A percentile compares a stretch with the other conserved stretches of the same genome.
phyloP scores from a whole-genome alignment of 257 asterid species.

The Plectranthus barbatus region DNA sequence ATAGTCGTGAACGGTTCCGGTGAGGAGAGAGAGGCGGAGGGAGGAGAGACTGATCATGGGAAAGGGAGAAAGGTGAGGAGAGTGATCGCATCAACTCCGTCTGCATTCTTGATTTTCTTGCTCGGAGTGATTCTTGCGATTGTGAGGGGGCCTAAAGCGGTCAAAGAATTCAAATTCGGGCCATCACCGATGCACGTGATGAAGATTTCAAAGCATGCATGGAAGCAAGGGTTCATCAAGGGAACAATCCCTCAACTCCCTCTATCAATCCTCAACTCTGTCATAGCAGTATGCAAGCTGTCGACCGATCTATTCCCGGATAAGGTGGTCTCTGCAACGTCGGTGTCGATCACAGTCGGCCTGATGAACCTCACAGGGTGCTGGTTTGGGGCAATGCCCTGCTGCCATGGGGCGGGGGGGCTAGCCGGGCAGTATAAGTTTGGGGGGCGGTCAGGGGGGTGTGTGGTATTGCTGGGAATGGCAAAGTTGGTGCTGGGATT shows the following conservation, averaged over 20 bases:
- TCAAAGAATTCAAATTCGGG: slow-evolving; percentile 49
- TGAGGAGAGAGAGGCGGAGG: slow-evolving; percentile 16
- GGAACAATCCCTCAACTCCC: slow-evolving; percentile 80
- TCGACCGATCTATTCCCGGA: slow-evolving; percentile 70
- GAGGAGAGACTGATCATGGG: not conserved
- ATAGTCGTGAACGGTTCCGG: slow-evolving; percentile 49
- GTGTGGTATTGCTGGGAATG: too few species aligned
- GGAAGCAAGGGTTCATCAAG: slow-evolving; percentile 73
- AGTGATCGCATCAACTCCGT: slow-evolving; percentile 42
- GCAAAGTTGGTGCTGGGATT: too few species aligned
- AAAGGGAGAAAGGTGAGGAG: slow-evolving; percentile 16
- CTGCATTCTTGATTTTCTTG: slow-evolving; percentile 52
- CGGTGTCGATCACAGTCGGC: too few species aligned
- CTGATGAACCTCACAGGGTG: slow-evolving; percentile 64
- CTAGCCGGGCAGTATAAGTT: too few species aligned
- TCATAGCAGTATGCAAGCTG: slow-evolving; percentile 70
- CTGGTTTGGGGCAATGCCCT: slow-evolving; percentile 86
- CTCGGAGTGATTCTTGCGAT: slow-evolving; percentile 51
- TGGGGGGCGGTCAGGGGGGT: slow-evolving; percentile 91
- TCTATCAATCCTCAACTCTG: slow-evolving; percentile 60
- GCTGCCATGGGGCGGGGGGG: too few species aligned
- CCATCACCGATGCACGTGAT: slow-evolving; percentile 43
- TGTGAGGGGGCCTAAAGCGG: slow-evolving; percentile 51
- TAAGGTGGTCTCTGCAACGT: slow-evolving; percentile 51
- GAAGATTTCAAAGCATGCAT: slow-evolving; percentile 44